phyloP scores from a whole-genome alignment of 305 asterid species.

The Solanum aculeatissimum region DNA sequence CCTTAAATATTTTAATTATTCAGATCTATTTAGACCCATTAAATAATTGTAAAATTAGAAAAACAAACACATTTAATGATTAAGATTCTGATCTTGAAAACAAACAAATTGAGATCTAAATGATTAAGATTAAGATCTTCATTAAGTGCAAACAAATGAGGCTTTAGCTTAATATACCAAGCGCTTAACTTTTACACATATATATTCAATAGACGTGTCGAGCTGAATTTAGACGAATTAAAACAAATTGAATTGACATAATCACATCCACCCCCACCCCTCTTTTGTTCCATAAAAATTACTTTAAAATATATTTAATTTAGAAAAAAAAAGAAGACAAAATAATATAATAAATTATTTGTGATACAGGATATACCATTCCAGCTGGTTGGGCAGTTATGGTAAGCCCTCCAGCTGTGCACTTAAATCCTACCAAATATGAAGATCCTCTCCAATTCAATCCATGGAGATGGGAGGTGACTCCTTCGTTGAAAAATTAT shows the following conservation, averaged over 20 bases:
- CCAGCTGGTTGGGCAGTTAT: slow-evolving; percentile 89
- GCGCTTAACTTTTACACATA: not conserved
- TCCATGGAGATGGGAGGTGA: slow-evolving; percentile 92
- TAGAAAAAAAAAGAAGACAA: no score
- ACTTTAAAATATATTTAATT: no score
- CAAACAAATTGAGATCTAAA: no score
- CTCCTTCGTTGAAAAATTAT: not conserved
- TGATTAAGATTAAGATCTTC: no score
- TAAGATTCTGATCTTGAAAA: no score
- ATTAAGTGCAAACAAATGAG: no score
- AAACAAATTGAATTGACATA: not conserved
- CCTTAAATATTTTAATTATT: no score
- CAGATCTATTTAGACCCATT: no score
- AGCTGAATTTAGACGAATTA: not conserved
- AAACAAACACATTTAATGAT: no score
- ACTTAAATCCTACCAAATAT: slow-evolving; percentile 55
- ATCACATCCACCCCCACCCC: not conserved
- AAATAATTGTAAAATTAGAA: no score
- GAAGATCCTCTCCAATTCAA: slow-evolving; percentile 63
- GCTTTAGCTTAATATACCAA: no score
- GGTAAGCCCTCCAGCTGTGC: slow-evolving; percentile 90
- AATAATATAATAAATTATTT: not conserved
- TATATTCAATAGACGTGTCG: not conserved
- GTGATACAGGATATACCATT: slow-evolving; percentile 56
- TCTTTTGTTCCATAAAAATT: no score